A percentile compares a stretch with the other conserved stretches of the same genome.
phyloP scores from a whole-genome alignment of 2,329 filamentous ascomycete species.

The Lomentospora prolificans region DNA sequence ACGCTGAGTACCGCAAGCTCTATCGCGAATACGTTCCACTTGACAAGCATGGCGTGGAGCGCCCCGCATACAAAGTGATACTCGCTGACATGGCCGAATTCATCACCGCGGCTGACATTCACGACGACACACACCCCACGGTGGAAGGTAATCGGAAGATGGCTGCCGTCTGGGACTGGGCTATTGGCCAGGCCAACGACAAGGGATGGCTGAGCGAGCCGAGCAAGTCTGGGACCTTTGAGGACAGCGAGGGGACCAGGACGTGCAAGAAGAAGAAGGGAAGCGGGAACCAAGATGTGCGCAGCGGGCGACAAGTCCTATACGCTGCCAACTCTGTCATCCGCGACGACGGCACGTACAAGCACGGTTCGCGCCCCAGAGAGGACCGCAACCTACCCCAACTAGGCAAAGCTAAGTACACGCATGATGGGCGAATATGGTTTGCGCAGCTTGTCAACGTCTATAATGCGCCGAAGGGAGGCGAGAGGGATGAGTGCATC shows the following conservation, averaged over 20 bases:
- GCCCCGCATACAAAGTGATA: background rate
- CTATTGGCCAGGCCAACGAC: slow-evolving; percentile 18
- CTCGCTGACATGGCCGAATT: slow-evolving; percentile 5
- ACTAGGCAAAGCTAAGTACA: too few species aligned
- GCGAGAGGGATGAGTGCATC: slow-evolving; percentile 7
- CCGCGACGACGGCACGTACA: slow-evolving; percentile 7
- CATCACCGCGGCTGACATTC: slow-evolving; percentile 22
- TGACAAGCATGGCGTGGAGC: slow-evolving; percentile 5
- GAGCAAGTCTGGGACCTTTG: slow-evolving; percentile 1
- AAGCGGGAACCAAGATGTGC: slow-evolving; percentile 5
- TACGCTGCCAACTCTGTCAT: slow-evolving; percentile 1
- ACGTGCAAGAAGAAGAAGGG: slow-evolving; percentile 4
- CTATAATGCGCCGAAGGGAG: background rate
- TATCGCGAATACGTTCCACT: background rate
- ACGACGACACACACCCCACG: slow-evolving; percentile 30
- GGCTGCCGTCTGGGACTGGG: slow-evolving; percentile 25
- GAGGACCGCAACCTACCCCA: too few species aligned
- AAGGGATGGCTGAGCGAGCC: slow-evolving; percentile 11
- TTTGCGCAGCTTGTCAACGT: slow-evolving; percentile 11
- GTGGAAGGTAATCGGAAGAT: slow-evolving; percentile 32
- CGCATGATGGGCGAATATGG: too few species aligned
- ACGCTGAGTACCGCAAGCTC: slow-evolving; percentile 22
- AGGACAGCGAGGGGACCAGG: background rate
- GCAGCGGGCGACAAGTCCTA: background rate
- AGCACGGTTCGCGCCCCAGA: background rate